These are phyloP conservation scores for Spergularia azorica DNA, from an alignment of 179 eudicot species.

Conservation along the genomic window DNA sequence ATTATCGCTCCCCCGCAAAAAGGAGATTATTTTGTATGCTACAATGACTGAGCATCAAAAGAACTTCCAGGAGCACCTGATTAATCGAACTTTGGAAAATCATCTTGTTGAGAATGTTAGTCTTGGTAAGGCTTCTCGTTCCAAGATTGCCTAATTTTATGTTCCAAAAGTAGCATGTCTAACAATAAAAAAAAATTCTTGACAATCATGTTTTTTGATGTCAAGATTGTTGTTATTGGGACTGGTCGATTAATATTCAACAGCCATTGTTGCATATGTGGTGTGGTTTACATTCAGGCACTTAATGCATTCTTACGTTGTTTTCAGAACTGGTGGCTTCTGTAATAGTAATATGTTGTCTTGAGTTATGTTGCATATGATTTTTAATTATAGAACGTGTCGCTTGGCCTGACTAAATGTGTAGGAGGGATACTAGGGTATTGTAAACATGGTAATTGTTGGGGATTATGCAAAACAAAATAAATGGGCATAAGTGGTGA, in stretches of 20 bases:
- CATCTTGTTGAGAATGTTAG: slow-evolving; percentile 51
- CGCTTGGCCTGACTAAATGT: no score
- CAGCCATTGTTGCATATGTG: no score
- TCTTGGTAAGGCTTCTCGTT: slow-evolving; percentile 39
- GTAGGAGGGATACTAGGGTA: neutral
- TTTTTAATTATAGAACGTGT: no score
- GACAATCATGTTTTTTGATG: no score
- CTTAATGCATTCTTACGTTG: neutral
- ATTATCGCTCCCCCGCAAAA: slow-evolving; percentile 80
- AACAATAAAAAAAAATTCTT: no score
- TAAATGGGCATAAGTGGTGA: neutral
- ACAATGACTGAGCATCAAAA: slow-evolving; percentile 87
- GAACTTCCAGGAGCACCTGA: slow-evolving; percentile 77
- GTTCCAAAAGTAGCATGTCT: neutral
- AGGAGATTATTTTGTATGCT: slow-evolving; percentile 93
- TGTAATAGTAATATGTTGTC: no score
- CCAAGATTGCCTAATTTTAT: neutral
- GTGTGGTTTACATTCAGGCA: neutral
- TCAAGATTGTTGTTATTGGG: no score
- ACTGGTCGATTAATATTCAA: no score
- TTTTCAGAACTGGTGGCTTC: no score
- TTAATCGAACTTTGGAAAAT: slow-evolving; percentile 64
- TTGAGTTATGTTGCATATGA: no score
- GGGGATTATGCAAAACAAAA: neutral
- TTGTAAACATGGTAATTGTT: neutral